Percentiles rank a stretch among this genome's conserved stretches.
phyloP scores from a whole-genome alignment of 2,329 filamentous ascomycete species.

The Emergomyces pasteurianus region DNA sequence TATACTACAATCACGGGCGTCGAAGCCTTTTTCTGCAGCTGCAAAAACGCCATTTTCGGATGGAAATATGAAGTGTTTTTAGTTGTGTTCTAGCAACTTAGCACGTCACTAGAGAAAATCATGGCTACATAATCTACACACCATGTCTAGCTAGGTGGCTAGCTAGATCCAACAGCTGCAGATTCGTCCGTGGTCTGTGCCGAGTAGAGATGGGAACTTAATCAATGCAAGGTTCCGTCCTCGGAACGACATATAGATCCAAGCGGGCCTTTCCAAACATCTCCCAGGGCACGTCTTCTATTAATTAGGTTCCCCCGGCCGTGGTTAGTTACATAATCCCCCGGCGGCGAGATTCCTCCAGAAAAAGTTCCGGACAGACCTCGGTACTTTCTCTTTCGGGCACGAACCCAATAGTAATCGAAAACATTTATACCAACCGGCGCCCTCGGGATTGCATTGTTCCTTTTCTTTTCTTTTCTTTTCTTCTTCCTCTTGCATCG shows the following conservation, averaged over 20 bases:
- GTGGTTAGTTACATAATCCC: slow-evolving; percentile 4
- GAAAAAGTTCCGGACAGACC: not conserved
- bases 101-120: not conserved
- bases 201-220: not conserved
- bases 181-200: not conserved
- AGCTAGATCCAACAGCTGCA: not conserved
- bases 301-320: too few species aligned
- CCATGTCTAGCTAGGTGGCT: not conserved
- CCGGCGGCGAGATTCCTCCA: not conserved
- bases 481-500: not conserved
- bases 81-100: not conserved
- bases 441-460: not conserved
- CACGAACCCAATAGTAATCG: too few species aligned
- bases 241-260: not conserved
- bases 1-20: not conserved
- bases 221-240: too few species aligned
- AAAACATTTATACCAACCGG: not conserved
- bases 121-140: not conserved
- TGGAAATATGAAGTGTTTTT: not conserved
- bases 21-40: not conserved
- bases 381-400: slow-evolving; percentile 2
- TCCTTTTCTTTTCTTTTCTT: not conserved
- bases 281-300: too few species aligned
- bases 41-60: not conserved
- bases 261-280: not conserved